Evolutionary conservation across 305 asterid species (phyloP), one percentile per base, ranked within the genome.

Genomic region (Solanum chacoense): DNA sequence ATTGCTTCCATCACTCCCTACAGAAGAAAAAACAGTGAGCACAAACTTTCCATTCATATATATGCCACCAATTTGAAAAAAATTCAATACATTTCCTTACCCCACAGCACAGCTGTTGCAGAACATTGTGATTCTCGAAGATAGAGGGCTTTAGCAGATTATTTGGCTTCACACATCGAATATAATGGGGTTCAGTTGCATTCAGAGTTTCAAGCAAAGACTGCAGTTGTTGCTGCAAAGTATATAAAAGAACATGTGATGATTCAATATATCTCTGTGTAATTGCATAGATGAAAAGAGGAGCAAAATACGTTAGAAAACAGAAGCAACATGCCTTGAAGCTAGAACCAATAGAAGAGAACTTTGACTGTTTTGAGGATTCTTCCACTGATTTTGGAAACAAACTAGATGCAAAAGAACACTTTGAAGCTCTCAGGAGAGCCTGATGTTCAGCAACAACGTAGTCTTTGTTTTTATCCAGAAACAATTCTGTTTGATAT

Each of bases 1-100:
- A 98, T 98, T 89, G 99, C 99, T 91, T 98, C 99, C 98, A 98
- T 93, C 90, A 98, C 99, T 93, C 99, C 99, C 99, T 98, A 92
- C 24, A 90, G 31, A 85, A 71, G 63, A 59, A 45, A 89, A 22
- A 35, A 88, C 24, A 87, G 50, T 75, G 83, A 92, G 89, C 72
- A 73, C 36, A 91, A 88, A 86, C 76, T 80, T 87, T 74, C 88
- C 20, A 45, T 83, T 79, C 85, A 90, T 85, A 89, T 79, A 42
- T 74, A 59, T 50, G 31, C 26, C 59, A 71, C 80, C 36, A 65
- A 86, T 50, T 84, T 40, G 88, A 42, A 36, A 88, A 55, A 80
- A 65, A 37, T 8, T 87, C 87, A 55, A 84, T 22, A 73, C 75
- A 38, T 73, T 31, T 31, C 69, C 91, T 92, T 94, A 96, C 99